Percentiles rank a stretch among this genome's conserved stretches.
phyloP scores from a whole-genome alignment of 768 basidiomycete species.

The Terana coerulea region DNA sequence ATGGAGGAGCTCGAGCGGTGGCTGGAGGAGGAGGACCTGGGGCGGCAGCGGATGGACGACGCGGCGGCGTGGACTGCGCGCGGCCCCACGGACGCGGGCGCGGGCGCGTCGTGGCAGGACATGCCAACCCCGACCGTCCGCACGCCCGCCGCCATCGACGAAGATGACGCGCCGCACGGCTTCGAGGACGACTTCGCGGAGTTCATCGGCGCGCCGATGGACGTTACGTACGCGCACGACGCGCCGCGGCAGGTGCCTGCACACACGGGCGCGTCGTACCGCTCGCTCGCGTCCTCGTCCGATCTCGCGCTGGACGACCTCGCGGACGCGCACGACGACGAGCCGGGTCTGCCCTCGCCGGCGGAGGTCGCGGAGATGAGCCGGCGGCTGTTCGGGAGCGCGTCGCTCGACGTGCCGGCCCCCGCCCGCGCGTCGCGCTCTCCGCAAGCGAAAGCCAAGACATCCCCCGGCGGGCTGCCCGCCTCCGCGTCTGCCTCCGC shows the following conservation, averaged over 20 bases:
- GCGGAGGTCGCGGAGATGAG: constrained; percentile 29
- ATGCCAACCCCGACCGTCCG: constrained; percentile 19
- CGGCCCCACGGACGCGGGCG: constrained; percentile 3
- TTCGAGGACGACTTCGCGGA: constrained; percentile 83
- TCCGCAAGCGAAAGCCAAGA: neutral
- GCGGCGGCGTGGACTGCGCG: constrained; percentile 22
- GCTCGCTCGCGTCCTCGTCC: neutral
- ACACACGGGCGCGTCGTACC: neutral
- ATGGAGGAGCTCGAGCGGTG: constrained; percentile 59
- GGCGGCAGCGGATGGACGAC: constrained; percentile 16
- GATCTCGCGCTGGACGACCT: constrained; percentile 5
- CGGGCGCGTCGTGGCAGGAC: constrained; percentile 15
- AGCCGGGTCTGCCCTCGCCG: constrained; percentile 24
- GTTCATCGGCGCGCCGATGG: constrained; percentile 58
- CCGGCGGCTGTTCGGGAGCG: constrained; percentile 26
- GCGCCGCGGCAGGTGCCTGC: neutral
- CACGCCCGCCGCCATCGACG: constrained; percentile 8
- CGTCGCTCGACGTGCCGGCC: constrained; percentile 3
- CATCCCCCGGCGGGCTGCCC: neutral
- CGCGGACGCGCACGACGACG: constrained; percentile 15
- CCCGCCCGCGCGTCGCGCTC: neutral
- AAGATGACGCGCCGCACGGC: constrained; percentile 20
- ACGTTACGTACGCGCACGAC: constrained; percentile 1
- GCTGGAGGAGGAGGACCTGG: constrained; percentile 49
- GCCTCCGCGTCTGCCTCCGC: neutral